phyloP scores from a whole-genome alignment of 352 stramenopile species.

The Globisporangium alternatum region DNA sequence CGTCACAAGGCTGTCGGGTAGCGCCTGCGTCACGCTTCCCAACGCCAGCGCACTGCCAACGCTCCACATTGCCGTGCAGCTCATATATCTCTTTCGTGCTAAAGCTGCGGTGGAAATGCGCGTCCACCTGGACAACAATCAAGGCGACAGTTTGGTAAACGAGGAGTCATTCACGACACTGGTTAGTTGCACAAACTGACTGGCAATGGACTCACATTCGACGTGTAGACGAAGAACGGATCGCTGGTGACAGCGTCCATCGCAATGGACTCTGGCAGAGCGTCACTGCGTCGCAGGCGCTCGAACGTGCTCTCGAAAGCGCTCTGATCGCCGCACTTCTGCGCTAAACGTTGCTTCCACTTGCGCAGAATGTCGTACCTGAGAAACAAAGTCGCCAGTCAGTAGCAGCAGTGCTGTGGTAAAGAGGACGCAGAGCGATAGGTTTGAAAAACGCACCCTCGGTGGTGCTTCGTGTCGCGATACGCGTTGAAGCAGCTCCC shows the following conservation, averaged over 20 bases:
- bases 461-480: constrained; percentile 70
- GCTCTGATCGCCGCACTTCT: constrained; percentile 14
- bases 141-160: background rate
- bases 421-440: background rate
- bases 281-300: constrained; percentile 27
- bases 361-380: constrained; percentile 59
- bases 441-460: constrained; percentile 40
- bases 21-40: constrained; percentile 27
- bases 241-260: constrained; percentile 37
- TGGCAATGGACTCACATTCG: constrained; percentile 62
- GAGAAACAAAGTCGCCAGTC: background rate
- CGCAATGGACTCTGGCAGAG: constrained; percentile 28
- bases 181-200: background rate
- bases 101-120: constrained; percentile 84
- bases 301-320: constrained; percentile 42
- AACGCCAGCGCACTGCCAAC: constrained; percentile 61
- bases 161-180: background rate
- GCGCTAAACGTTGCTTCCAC: constrained; percentile 38
- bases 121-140: constrained; percentile 62
- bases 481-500: constrained; percentile 88
- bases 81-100: constrained; percentile 78
- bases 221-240: constrained; percentile 92
- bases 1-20: constrained; percentile 34
- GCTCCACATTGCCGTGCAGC: constrained; percentile 85
- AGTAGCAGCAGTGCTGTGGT: background rate